A percentile compares a stretch with the other conserved stretches of the same genome.
These are phyloP conservation scores for Phytophthora ohioensis DNA, from an alignment of 352 stramenopile species.

Conservation along the genomic window DNA sequence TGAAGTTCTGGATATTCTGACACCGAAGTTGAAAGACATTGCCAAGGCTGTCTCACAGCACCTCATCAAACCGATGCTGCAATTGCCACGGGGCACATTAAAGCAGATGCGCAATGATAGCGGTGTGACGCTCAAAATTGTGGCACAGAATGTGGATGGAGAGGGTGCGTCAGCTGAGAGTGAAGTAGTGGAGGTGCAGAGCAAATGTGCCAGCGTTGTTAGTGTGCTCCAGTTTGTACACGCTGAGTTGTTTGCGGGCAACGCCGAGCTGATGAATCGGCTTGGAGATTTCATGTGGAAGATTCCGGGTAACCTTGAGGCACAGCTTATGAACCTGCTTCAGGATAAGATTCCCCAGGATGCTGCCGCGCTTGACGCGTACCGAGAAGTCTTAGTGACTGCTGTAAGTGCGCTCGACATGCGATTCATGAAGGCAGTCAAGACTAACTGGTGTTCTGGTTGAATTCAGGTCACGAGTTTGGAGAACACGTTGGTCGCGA, in stretches of 20 bases:
- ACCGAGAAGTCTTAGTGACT: conserved; percentile 50
- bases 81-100: conserved; percentile 23
- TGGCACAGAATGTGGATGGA: conserved; percentile 9
- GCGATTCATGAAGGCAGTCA: not conserved
- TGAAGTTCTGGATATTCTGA: conserved; percentile 54
- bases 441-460: conserved; percentile 10
- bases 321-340: conserved; percentile 65
- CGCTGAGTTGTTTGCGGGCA: conserved; percentile 53
- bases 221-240: conserved; percentile 65
- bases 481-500: conserved; percentile 53
- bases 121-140: conserved; percentile 36
- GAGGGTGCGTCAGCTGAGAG: conserved; percentile 19
- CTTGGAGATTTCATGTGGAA: conserved; percentile 74
- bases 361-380: conserved; percentile 52
- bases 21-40: conserved; percentile 58
- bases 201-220: conserved; percentile 56
- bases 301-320: conserved; percentile 74
- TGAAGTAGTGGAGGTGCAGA: conserved; percentile 40
- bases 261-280: conserved; percentile 57
- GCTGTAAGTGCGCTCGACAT: conserved; percentile 37
- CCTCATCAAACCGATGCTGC: conserved; percentile 65
- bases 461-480: conserved; percentile 53
- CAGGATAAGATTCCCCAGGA: conserved; percentile 81
- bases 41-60: conserved; percentile 58
- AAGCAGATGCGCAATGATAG: conserved; percentile 39